Evolutionary conservation across 2,329 filamentous ascomycete genomes (phyloP).

Genomic region (Emmonsia crescens): DNA sequence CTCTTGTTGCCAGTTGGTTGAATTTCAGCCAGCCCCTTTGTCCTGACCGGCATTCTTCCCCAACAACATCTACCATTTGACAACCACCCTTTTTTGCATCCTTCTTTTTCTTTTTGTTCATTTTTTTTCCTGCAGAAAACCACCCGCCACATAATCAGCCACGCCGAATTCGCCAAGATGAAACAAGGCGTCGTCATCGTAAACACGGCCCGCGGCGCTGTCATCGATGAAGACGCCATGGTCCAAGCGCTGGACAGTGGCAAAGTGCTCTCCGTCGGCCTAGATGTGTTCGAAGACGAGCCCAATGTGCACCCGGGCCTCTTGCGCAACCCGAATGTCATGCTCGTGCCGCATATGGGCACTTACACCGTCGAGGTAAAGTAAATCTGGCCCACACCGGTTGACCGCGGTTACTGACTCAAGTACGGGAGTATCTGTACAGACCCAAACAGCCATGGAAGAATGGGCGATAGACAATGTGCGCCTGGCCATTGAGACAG

Average conservation of each 20-base stretch:
- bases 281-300: constrained; percentile 78
- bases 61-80: not conserved
- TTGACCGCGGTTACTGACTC: not conserved
- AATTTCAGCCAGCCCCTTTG: not conserved
- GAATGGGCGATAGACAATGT: constrained; percentile 65
- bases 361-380: constrained; percentile 60
- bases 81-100: not conserved
- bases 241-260: constrained; percentile 61
- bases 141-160: constrained; percentile 67
- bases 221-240: constrained; percentile 71
- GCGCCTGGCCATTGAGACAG: constrained; percentile 49
- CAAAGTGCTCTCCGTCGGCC: constrained; percentile 57
- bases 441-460: constrained; percentile 55
- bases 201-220: constrained; percentile 72
- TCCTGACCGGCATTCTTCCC: not conserved
- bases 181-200: constrained; percentile 66
- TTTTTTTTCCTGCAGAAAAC: constrained; percentile 37
- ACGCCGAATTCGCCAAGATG: constrained; percentile 61
- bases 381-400: not conserved
- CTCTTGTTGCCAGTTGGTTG: not conserved
- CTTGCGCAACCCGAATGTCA: constrained; percentile 56
- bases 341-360: constrained; percentile 77
- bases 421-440: not conserved
- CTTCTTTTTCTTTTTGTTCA: not conserved
- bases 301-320: constrained; percentile 65